Conservation (phyloP, 768 basidiomycete genomes). For the Cubamyces lactineus region DNA sequence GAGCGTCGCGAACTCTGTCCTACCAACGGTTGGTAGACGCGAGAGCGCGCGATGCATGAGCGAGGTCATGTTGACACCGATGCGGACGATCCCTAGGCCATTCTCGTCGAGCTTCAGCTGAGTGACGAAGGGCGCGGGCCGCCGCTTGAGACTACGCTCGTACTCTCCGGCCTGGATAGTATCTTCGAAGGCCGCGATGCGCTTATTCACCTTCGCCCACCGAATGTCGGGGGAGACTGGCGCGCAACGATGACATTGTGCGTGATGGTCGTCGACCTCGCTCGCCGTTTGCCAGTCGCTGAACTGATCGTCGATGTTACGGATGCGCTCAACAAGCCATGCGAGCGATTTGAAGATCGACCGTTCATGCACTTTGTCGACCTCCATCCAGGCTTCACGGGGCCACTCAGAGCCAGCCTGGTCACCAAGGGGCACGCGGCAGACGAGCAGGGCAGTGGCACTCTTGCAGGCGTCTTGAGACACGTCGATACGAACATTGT, state of each 20-base stretch:
- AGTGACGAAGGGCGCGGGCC: conserved; percentile 86
- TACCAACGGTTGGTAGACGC: conserved; percentile 61
- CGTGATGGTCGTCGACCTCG: conserved; percentile 44
- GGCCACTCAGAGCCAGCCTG: conserved; percentile 84
- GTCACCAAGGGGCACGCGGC: conserved; percentile 68
- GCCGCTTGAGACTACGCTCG: conserved; percentile 83
- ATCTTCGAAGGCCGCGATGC: conserved; percentile 76
- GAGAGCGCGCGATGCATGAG: conserved; percentile 85
- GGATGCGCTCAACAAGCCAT: conserved; percentile 86
- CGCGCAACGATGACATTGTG: conserved; percentile 79
- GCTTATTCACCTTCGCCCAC: conserved; percentile 70
- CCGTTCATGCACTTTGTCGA: conserved; percentile 88
- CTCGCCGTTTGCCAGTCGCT: conserved; percentile 67
- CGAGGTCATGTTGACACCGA: conserved; percentile 88
- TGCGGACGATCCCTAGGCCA: conserved; percentile 69
- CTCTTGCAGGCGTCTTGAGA: conserved; percentile 67
- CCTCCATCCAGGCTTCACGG: conserved; percentile 68
- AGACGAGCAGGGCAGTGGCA: conserved; percentile 80
- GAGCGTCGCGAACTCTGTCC: conserved; percentile 50
- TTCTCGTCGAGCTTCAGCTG: conserved; percentile 71
- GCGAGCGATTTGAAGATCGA: conserved; percentile 78
- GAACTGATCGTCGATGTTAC: conserved; percentile 69
- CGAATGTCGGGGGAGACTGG: conserved; percentile 74
- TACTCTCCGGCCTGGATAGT: conserved; percentile 85
- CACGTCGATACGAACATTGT: conserved; percentile 52